Evolutionary conservation across 192 early-diverging fungal species (phyloP), one percentile per base, ranked within the genome.

Genomic region (Gamsiella multidivaricata): DNA sequence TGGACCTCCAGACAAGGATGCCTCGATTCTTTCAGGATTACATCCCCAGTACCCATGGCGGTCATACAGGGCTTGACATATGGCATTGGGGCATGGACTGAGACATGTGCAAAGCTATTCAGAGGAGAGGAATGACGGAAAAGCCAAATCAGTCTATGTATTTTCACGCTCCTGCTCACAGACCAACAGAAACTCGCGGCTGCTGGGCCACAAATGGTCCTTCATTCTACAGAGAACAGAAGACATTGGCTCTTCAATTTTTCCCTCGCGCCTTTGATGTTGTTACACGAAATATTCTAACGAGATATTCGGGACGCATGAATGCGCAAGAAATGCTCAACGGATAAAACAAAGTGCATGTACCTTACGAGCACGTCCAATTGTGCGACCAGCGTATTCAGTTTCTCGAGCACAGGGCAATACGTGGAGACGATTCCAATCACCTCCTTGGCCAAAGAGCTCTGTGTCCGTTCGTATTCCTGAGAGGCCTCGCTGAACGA

Each of bases 1-100:
- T 98, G 96, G 10, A 92, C 90, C 69, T 99, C 97, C 34, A 99
- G 62, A 69, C 95, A 97, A 17, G 97, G 96, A 73, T 99, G 97
- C 54, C 97, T 86, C 1, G 93, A 85, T 7, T 82, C 88, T 31
- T 81, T 78, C 60, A 99, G 81, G 6, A 82, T 28, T n/a, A 97
- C 74, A 46, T 90, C 82, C 29, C 91, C 93, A 51, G 86, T 80
- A 17, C 87, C 85, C 85, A 83, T 82, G 9, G 84, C 58, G 17
- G 65, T 64, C 42, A 96, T 69, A n/a, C 69, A 85, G 10, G 97
- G 97, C 15, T 95, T 90, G 17, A 91, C 84, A 60, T 91, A 99
- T 3, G 92, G 93, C 17, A 82, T 88, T 0, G 96, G 96, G 25
- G 97, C 96, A 47, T 90, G 85, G 4, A 91, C 76, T 1, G 94